phyloP scores from a whole-genome alignment of 306 rosid species.

The Malus sylvestris region DNA sequence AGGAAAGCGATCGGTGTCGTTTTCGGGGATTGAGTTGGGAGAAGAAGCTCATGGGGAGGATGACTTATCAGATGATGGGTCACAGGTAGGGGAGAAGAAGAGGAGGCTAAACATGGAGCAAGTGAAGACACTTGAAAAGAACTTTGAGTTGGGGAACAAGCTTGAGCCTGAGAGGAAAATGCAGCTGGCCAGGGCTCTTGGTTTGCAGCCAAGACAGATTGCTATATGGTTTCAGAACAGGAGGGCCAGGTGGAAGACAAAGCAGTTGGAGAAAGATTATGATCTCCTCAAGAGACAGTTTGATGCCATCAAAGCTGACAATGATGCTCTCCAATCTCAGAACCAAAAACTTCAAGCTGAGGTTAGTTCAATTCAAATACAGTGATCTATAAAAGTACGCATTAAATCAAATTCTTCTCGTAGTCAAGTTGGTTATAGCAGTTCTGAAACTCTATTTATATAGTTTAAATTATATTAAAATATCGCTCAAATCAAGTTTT shows the following conservation, averaged over 20 bases:
- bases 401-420: background rate
- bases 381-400: background rate
- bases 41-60: slow-evolving; percentile 69
- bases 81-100: slow-evolving; percentile 87
- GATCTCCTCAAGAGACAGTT: slow-evolving; percentile 75
- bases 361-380: slow-evolving; percentile 29
- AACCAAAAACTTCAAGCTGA: slow-evolving; percentile 83
- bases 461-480: background rate
- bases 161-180: slow-evolving; percentile 96
- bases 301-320: slow-evolving; percentile 9
- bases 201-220: slow-evolving; percentile 82
- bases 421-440: background rate
- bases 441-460: background rate
- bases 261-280: slow-evolving; percentile 88
- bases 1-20: slow-evolving; percentile 86
- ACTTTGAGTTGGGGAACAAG: slow-evolving; percentile 86
- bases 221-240: slow-evolving; percentile 95
- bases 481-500: background rate
- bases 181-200: slow-evolving; percentile 87
- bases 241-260: slow-evolving; percentile 95
- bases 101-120: slow-evolving; percentile 87
- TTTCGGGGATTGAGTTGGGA: slow-evolving; percentile 68
- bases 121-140: slow-evolving; percentile 90
- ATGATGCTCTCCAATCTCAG: slow-evolving; percentile 46
- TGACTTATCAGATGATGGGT: slow-evolving; percentile 83